Evolutionary conservation across 2,329 filamentous ascomycete species (phyloP).

Genomic region (Sordariomycetes sp.): DNA sequence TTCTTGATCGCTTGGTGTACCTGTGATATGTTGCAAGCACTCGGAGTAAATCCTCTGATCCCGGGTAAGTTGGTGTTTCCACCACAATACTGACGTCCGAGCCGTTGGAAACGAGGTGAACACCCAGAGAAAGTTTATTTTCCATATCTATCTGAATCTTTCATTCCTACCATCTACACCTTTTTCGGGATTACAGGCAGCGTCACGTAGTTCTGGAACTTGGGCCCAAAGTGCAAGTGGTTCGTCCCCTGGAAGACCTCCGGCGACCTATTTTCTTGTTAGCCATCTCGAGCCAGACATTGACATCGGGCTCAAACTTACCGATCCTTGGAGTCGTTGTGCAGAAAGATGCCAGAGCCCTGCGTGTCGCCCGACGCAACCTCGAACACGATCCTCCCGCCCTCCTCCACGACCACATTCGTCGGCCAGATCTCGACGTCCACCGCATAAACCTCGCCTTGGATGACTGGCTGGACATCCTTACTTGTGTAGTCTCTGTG

Average conservation of each 20-base stretch:
- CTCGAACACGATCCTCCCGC: conserved; percentile 43
- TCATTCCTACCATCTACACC: conserved; percentile 4
- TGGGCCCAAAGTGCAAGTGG: conserved; percentile 39
- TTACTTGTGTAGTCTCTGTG: conserved; percentile 42
- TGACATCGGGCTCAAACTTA: too few relatives aligned
- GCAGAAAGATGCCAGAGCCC: conserved; percentile 45
- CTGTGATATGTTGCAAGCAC: background rate
- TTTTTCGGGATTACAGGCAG: conserved; percentile 37
- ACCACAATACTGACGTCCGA: background rate
- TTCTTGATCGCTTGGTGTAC: too few relatives aligned
- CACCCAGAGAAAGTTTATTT: too few relatives aligned
- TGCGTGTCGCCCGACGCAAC: conserved; percentile 47
- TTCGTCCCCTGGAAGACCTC: conserved; percentile 32
- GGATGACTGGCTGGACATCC: conserved; percentile 42
- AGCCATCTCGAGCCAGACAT: too few relatives aligned
- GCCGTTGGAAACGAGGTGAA: background rate
- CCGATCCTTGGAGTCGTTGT: conserved; percentile 37
- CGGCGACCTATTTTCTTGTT: conserved; percentile 7
- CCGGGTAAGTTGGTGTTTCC: background rate
- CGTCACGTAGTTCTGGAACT: conserved; percentile 37
- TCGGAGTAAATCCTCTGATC: background rate
- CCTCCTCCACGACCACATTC: conserved; percentile 37
- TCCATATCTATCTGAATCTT: background rate
- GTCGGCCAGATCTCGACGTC: conserved; percentile 58
- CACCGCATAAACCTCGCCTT: conserved; percentile 44